Conservation (phyloP, 768 basidiomycete genomes). For the Tylopilus rubrobrunneus region DNA sequence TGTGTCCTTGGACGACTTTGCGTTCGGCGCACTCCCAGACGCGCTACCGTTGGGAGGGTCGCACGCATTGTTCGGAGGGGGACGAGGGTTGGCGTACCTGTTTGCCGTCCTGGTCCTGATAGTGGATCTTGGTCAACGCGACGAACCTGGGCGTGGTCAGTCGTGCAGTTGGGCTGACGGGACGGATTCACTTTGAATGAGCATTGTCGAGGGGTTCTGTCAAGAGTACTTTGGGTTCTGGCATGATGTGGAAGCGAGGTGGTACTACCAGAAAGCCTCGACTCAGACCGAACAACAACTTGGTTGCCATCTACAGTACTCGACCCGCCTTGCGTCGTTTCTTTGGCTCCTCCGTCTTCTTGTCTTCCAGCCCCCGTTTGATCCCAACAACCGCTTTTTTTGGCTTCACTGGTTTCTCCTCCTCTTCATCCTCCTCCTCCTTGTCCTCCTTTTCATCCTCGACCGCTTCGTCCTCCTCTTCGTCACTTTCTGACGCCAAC, state of each 20-base stretch:
- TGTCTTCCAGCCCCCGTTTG: slow-evolving; percentile 12
- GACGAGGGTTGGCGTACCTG: slow-evolving; percentile 42
- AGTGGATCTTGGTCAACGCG: slow-evolving; percentile 76
- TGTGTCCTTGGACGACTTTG: slow-evolving; percentile 72
- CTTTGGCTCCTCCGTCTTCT: slow-evolving; percentile 11
- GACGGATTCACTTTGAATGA: slow-evolving; percentile 53
- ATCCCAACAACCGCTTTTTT: not conserved
- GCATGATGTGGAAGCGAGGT: slow-evolving; percentile 23
- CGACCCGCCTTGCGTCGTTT: slow-evolving; percentile 10
- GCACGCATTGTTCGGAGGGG: not conserved
- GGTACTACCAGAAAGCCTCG: not conserved
- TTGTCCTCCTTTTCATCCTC: not conserved
- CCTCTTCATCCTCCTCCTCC: not conserved
- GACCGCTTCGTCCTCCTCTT: not conserved
- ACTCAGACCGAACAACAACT: not conserved
- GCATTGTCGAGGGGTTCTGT: slow-evolving; percentile 46
- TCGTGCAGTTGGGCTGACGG: not conserved
- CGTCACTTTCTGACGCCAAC: not conserved
- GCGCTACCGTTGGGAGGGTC: slow-evolving; percentile 42
- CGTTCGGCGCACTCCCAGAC: slow-evolving; percentile 90
- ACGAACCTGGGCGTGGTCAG: slow-evolving; percentile 60
- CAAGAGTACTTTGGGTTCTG: slow-evolving; percentile 50
- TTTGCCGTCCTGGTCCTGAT: slow-evolving; percentile 72
- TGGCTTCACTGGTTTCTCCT: not conserved
- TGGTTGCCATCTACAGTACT: not conserved